phyloP scores from a whole-genome alignment of 306 rosid genomes.

The Glycine tomentella region DNA sequence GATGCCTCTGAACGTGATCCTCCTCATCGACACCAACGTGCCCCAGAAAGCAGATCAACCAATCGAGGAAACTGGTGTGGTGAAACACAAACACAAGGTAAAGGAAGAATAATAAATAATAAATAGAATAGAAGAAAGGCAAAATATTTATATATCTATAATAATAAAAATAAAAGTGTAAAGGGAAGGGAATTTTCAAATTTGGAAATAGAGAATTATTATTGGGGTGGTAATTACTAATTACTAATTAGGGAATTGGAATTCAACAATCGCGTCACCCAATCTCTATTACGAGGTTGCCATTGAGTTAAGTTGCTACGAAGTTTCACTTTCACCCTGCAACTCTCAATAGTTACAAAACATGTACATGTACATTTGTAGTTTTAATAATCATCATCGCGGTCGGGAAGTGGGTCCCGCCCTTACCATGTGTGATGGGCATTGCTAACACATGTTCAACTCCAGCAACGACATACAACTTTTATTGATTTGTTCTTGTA shows the following conservation, averaged over 20 bases:
- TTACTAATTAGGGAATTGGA: slow-evolving; percentile 26
- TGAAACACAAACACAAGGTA: slow-evolving; percentile 65
- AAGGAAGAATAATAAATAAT: slow-evolving; percentile 47
- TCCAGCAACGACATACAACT: neutral
- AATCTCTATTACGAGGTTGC: slow-evolving; percentile 44
- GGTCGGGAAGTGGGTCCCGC: slow-evolving; percentile 63
- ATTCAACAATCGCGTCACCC: neutral
- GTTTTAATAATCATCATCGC: slow-evolving; percentile 49
- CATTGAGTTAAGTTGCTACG: neutral
- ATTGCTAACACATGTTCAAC: slow-evolving; percentile 60
- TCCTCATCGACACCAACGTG: slow-evolving; percentile 68
- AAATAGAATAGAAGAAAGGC: neutral
- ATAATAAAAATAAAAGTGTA: slow-evolving; percentile 13
- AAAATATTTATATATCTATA: neutral
- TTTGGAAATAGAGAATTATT: slow-evolving; percentile 19
- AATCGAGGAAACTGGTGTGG: slow-evolving; percentile 74
- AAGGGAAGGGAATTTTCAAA: neutral
- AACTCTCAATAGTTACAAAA: slow-evolving; percentile 43
- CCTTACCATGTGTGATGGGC: slow-evolving; percentile 55
- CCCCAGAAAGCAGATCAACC: slow-evolving; percentile 87
- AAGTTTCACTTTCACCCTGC: slow-evolving; percentile 46
- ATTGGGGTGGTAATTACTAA: slow-evolving; percentile 25
- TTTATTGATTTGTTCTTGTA: neutral
- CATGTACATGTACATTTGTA: slow-evolving; percentile 16
- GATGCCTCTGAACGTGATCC: slow-evolving; percentile 49